Evolutionary conservation across 805 yeast genomes (phyloP), one percentile per base, ranked within the genome.

Genomic region (Ogataea polymorpha): DNA sequence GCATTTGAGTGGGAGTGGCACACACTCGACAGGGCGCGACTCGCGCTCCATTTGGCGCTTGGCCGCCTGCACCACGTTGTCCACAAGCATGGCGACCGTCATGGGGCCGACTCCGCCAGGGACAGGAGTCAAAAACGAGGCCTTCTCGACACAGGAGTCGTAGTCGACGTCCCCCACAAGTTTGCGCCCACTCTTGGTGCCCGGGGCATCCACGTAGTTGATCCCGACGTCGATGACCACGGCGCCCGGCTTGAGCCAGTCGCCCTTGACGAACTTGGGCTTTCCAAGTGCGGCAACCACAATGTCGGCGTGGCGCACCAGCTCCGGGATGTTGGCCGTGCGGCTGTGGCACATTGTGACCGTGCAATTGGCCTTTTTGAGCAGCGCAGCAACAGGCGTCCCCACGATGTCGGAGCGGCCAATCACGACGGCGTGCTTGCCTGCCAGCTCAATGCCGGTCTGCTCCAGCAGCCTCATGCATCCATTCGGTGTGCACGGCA

Each of bases 91-190:
- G 20, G 93, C 93, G 33, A 86, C 91, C 11, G 95, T 86, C 95
- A 86, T 86, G 58, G 95, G 95, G 38, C 95, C 95, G 49, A 86
- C 95, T 51, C 95, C 95, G 61, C 95, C 95, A 38, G 95, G 95
- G 44, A 86, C 95, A 8, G 95, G 95, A n/a, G 95, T 86, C 49
- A 85, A 70, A 53, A 73, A 71, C 6, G 81, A 70, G 4, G 89
- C 81, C 49, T 70, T 75, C 27, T 67, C 63, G 38, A 67, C 65
- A 41, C 82, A 79, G 26, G 73, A 65, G 35, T 72, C 79, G 50
- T 71, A 83, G 42, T 83, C 87, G 42, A 80, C 87, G 58, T 86
- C 95, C 45, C 95, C 95, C 39, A 82, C 89, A 63, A 84, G 71
- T 60, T 77, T 75, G 51, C 73, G 70, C 34, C 93, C 93, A 3